phyloP scores from a whole-genome alignment of 116 monocot species.

The Cymodocea nodosa region DNA sequence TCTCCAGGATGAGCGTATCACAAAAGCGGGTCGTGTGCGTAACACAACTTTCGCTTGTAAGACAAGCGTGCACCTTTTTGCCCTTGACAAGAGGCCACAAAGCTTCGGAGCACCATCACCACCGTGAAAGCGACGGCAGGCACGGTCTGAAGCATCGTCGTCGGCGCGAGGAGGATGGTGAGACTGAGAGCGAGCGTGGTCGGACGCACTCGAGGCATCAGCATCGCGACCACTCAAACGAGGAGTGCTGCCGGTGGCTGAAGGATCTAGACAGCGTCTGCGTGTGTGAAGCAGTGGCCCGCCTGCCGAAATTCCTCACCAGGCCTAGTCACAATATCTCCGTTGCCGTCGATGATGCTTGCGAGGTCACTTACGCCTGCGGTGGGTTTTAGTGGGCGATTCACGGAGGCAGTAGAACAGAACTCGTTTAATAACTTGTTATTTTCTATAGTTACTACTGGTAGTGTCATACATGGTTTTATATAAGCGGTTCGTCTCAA shows the following conservation, averaged over 20 bases:
- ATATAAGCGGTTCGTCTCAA: too few species aligned
- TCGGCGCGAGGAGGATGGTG: neutral
- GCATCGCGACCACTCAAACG: slow-evolving; percentile 6
- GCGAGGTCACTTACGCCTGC: slow-evolving; percentile 32
- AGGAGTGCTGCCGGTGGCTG: slow-evolving; percentile 63
- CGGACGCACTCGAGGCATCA: neutral
- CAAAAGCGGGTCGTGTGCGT: slow-evolving; percentile 18
- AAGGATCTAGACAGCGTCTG: slow-evolving; percentile 41
- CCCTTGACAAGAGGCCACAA: slow-evolving; percentile 5
- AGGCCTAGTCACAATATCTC: slow-evolving; percentile 33
- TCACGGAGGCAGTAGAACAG: too few species aligned
- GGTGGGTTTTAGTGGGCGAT: slow-evolving; percentile 9
- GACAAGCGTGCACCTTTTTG: slow-evolving; percentile 35
- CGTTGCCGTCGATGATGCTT: slow-evolving; percentile 25
- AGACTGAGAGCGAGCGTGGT: neutral
- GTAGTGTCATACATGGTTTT: too few species aligned
- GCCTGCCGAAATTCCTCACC: slow-evolving; percentile 41
- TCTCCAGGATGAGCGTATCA: neutral
- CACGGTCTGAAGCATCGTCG: neutral
- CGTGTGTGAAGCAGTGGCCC: slow-evolving; percentile 37
- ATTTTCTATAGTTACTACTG: too few species aligned
- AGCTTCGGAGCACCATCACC: neutral
- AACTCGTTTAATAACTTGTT: too few species aligned
- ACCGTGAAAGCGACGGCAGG: neutral
- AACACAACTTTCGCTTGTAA: slow-evolving; percentile 40